These are phyloP conservation scores for Dioscorea cayenensis DNA, from an alignment of 116 monocot species.

Conservation along the genomic window DNA sequence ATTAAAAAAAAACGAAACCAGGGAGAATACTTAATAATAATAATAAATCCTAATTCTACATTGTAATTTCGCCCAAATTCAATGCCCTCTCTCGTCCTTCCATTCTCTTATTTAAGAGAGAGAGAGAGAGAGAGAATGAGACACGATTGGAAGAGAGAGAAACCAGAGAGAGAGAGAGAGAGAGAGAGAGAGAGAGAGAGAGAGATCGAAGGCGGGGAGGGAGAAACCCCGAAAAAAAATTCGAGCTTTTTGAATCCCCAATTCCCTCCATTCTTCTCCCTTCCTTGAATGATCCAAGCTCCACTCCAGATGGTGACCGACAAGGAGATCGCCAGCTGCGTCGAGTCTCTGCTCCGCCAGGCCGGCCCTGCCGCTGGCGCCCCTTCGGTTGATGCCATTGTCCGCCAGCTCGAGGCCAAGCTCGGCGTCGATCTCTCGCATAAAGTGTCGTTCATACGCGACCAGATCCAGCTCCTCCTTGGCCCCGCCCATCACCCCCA, in stretches of 20 bases:
- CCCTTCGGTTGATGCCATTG: slow-evolving; percentile 26
- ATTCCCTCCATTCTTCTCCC: too few relatives aligned
- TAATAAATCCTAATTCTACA: too few relatives aligned
- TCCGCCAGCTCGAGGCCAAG: slow-evolving; percentile 69
- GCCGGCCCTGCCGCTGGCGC: neutral
- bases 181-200: neutral
- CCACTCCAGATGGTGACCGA: neutral
- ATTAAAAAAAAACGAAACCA: too few relatives aligned
- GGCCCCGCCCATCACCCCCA: slow-evolving; percentile 1
- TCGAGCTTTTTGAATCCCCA: too few relatives aligned
- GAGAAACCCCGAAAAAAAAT: neutral
- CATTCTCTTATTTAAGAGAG: neutral
- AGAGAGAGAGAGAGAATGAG: neutral
- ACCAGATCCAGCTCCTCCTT: slow-evolving; percentile 62
- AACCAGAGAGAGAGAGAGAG: neutral
- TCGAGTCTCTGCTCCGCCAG: slow-evolving; percentile 2
- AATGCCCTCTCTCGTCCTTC: neutral
- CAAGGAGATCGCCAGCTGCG: slow-evolving; percentile 3
- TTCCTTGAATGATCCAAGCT: too few relatives aligned
- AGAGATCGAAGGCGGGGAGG: neutral
- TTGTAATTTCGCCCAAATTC: too few relatives aligned
- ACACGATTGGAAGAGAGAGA: neutral
- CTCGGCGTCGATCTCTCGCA: slow-evolving; percentile 79
- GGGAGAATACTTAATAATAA: too few relatives aligned
- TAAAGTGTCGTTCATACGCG: slow-evolving; percentile 72